These are phyloP conservation scores for Salix caprea DNA, from an alignment of 345 rosid genomes.

Conservation along the genomic window DNA sequence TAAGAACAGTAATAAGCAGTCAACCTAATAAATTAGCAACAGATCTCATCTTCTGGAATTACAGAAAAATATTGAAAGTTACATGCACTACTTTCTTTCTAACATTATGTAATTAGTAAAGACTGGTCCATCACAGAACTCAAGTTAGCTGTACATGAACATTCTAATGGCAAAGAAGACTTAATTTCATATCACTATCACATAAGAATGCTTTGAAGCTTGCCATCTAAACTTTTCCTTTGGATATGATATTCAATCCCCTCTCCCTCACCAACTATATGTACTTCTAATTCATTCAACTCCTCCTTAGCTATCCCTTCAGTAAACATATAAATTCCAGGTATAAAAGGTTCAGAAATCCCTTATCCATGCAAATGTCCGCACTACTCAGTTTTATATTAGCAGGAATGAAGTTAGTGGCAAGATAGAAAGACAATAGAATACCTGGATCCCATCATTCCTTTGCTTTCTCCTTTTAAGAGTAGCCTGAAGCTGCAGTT, in stretches of 20 bases:
- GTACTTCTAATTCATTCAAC: conserved; percentile 1
- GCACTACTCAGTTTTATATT: background rate
- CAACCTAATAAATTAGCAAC: background rate
- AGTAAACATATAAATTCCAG: background rate
- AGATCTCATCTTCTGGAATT: conserved; percentile 11
- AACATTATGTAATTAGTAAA: background rate
- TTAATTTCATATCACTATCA: background rate
- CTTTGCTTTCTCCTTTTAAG: conserved; percentile 92
- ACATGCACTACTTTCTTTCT: background rate
- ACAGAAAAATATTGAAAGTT: conserved; percentile 5
- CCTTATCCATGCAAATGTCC: background rate
- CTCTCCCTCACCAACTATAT: background rate
- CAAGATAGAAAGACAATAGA: conserved; percentile 6
- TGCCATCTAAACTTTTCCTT: background rate
- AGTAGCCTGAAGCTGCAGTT: conserved; percentile 71
- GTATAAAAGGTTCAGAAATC: background rate
- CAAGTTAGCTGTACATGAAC: background rate
- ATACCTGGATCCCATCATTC: conserved; percentile 87
- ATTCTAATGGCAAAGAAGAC: background rate
- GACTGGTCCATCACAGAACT: background rate
- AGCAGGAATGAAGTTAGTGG: background rate
- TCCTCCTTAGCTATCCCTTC: background rate
- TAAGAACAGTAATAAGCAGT: background rate
- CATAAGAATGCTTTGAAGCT: background rate
- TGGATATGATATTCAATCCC: background rate